These are phyloP conservation scores for Cladosporium sp. DNA, from an alignment of 2,329 filamentous ascomycete genomes.

Conservation along the genomic window DNA sequence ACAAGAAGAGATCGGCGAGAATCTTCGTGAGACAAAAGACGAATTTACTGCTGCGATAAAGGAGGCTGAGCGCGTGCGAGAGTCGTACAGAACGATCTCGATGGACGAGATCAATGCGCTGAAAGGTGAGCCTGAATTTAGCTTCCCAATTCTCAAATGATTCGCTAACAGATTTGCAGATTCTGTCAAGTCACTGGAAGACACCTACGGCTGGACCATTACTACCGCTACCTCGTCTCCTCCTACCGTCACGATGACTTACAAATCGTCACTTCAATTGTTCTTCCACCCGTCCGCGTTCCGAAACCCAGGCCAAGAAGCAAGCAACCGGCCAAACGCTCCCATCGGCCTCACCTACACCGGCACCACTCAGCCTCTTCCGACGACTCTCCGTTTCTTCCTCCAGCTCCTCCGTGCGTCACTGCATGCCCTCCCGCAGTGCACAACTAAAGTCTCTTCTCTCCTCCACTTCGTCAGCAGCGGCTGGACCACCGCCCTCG, in stretches of 20 bases:
- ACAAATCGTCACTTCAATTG: constrained; percentile 71
- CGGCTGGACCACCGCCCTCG: constrained; percentile 67
- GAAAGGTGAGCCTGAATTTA: constrained; percentile 61
- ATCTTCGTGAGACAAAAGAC: constrained; percentile 66
- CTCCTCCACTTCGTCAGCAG: constrained; percentile 62
- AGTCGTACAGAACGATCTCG: constrained; percentile 89
- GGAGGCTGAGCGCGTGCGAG: constrained; percentile 78
- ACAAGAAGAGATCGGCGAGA: constrained; percentile 65
- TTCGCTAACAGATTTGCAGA: constrained; percentile 53
- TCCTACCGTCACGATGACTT: constrained; percentile 70
- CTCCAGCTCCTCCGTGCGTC: constrained; percentile 71
- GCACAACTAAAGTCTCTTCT: constrained; percentile 56
- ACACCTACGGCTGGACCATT: constrained; percentile 70
- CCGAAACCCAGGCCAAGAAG: constrained; percentile 32
- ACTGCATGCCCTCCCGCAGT: constrained; percentile 63
- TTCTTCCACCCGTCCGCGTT: constrained; percentile 70
- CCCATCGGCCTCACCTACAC: constrained; percentile 72
- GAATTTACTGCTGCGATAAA: constrained; percentile 73
- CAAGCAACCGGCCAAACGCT: constrained; percentile 43
- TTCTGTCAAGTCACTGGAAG: constrained; percentile 67
- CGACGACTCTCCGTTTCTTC: constrained; percentile 73
- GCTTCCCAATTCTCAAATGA: not conserved
- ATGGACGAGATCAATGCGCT: constrained; percentile 75
- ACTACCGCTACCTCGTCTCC: constrained; percentile 60
- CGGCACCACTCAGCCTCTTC: constrained; percentile 53